Base-by-base conservation (phyloP, 2,329 filamentous ascomycete genomes). In the Neospermospora avenae region DNA sequence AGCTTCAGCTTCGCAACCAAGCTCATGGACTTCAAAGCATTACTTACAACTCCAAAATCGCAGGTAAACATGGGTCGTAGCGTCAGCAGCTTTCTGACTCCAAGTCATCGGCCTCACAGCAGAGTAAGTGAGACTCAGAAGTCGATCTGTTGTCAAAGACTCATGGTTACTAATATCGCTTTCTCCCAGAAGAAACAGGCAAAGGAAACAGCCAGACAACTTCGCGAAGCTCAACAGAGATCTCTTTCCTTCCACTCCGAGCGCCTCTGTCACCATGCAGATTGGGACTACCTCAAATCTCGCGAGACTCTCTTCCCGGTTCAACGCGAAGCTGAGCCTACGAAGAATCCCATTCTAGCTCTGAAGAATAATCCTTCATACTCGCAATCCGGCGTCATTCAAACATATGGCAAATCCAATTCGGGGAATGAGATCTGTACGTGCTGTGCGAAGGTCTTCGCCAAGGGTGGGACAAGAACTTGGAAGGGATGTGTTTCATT, bases 401-500 rank as follows among this genome's bases (percentile, higher is more conserved):
- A 52, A 24, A 25, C 49, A 22, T 49, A 49, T 8, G 25, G 45
- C 16, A 49, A 34, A n/a, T 11, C 18, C 7, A 49, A 49, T 28
- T 34, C 18, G 11, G 45, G 45, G 7, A 28, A 49, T 16, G 45
- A 35, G 3, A 34, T 31, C n/a, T 49, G 45, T n/a, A 35, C 25
- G 16, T 49, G 28, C 25, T 49, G 28, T 11, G 45, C 45, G 31
- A 16, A 28, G 10, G 45, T 49, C 28, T 49, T 49, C 16, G 45
- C 45, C 2, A 18, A 16, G 25, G 25, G 45, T 13, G 1, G 45
- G 2, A 49, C 45, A 25, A 35, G 45, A 25, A 49, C 25, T 20
- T 49, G 45, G 45, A 49, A 35, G n/a, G 45, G 45, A 10, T 49
- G 45, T n/a, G 45, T 49, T 34, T 49, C 45, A 8, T 49, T 49